Percentiles rank a stretch among this genome's conserved stretches.
Conservation (phyloP, 495 filamentous ascomycete genomes). For the Talaromyces ruber region DNA sequence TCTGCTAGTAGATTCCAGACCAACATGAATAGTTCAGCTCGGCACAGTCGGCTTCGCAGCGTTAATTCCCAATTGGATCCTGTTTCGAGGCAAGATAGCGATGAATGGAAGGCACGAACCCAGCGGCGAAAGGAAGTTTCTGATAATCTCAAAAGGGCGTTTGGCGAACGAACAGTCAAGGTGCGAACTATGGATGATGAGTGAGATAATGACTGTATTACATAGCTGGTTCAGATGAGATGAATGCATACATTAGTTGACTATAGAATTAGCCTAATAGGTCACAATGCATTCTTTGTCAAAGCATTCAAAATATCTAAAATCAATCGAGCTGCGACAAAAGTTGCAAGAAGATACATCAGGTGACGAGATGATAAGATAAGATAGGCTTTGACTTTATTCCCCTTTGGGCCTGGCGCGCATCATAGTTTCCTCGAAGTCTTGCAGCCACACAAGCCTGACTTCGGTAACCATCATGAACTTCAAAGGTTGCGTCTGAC, state of each 20-base stretch:
- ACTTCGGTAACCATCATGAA: background rate
- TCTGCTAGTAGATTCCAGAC: slow-evolving; percentile 34
- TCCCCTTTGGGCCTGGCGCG: background rate
- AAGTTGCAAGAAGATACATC: no score
- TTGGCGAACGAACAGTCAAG: slow-evolving; percentile 28
- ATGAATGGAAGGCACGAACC: slow-evolving; percentile 48
- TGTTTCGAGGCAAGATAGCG: slow-evolving; percentile 44
- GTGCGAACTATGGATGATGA: slow-evolving; percentile 29
- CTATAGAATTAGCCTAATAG: background rate
- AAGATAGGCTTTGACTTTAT: background rate
- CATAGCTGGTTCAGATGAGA: background rate
- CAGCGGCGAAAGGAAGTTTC: slow-evolving; percentile 47
- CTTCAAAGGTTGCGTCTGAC: background rate
- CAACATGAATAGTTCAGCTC: slow-evolving; percentile 39
- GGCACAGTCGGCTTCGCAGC: slow-evolving; percentile 34
- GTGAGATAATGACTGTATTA: slow-evolving; percentile 8
- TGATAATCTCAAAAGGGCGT: slow-evolving; percentile 29
- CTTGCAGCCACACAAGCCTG: background rate
- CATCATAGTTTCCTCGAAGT: background rate
- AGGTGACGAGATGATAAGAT: background rate
- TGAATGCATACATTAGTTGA: background rate
- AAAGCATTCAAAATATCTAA: background rate
- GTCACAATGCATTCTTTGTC: background rate
- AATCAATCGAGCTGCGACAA: no score
- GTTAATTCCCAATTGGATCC: slow-evolving; percentile 24